Evolutionary conservation across 2,329 filamentous ascomycete species (phyloP).

Genomic region (Bipolaris cookei): DNA sequence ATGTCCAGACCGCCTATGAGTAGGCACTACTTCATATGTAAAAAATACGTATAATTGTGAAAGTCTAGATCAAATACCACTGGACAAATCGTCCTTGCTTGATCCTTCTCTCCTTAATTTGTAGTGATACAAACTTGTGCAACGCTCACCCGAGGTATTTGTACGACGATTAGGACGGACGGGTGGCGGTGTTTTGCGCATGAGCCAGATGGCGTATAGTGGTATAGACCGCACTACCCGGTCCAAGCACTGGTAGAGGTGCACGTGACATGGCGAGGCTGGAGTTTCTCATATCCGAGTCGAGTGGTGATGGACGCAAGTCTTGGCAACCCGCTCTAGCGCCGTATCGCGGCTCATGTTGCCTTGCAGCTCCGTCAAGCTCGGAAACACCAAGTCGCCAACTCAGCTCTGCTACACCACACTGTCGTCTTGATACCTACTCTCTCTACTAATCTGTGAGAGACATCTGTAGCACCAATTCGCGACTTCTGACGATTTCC

Average conservation of each 20-base stretch:
- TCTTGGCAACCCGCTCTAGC: slow-evolving; percentile 31
- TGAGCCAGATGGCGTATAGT: no score
- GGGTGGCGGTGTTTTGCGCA: no score
- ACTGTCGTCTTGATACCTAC: not conserved
- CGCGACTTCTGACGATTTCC: not conserved
- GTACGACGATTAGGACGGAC: not conserved
- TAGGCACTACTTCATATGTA: not conserved
- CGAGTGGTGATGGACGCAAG: slow-evolving; percentile 2
- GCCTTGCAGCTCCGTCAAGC: slow-evolving; percentile 37
- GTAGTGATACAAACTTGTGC: not conserved
- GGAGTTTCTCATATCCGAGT: not conserved
- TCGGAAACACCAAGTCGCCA: slow-evolving; percentile 28
- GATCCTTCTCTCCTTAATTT: not conserved
- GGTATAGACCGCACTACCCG: no score
- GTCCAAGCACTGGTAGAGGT: no score
- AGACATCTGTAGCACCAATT: not conserved
- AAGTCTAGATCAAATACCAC: not conserved
- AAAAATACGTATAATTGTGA: not conserved
- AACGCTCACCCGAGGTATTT: not conserved
- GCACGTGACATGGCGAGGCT: not conserved
- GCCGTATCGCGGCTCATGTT: slow-evolving; percentile 33
- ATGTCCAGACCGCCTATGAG: not conserved
- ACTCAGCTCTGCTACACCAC: slow-evolving; percentile 13
- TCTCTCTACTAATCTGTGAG: not conserved
- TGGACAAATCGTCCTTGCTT: not conserved